Conservation (phyloP, 495 filamentous ascomycete species). For the Staphylotrichum tortipilum region DNA sequence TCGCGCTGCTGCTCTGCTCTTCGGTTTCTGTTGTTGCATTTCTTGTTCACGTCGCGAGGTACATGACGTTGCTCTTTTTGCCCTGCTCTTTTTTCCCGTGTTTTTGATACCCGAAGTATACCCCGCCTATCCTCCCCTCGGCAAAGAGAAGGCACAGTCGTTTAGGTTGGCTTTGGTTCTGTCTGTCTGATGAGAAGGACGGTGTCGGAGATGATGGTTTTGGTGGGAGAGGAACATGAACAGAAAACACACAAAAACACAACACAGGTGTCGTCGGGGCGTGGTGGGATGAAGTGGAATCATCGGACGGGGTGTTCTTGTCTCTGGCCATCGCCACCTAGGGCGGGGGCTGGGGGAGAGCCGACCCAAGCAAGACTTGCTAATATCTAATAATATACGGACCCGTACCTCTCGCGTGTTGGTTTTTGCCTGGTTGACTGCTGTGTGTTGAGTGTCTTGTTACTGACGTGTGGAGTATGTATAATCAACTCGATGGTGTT, state of each 20-base stretch:
- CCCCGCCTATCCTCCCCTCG: constrained; percentile 9
- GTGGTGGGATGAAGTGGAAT: not conserved
- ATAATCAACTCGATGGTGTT: too few species aligned
- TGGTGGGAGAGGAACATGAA: not conserved
- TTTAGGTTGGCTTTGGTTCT: constrained; percentile 14
- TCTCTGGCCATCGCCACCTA: constrained; percentile 8
- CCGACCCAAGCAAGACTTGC: constrained; percentile 10
- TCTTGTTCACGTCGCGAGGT: not conserved
- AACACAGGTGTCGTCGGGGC: too few species aligned
- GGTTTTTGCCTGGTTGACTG: not conserved
- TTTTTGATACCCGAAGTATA: constrained; percentile 33
- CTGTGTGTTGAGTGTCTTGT: not conserved
- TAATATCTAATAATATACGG: constrained; percentile 33
- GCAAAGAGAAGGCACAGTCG: constrained; percentile 8
- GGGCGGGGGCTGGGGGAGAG: constrained; percentile 5
- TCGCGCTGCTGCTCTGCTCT: not conserved
- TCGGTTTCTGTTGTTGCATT: constrained; percentile 4
- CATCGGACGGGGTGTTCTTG: constrained; percentile 5
- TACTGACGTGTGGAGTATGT: not conserved
- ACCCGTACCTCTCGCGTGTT: constrained; percentile 28
- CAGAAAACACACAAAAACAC: constrained; percentile 1
- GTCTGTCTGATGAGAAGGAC: constrained; percentile 9
- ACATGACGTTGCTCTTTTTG: constrained; percentile 1
- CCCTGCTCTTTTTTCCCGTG: constrained; percentile 5
- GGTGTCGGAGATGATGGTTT: constrained; percentile 4